These are phyloP conservation scores for Lactifluus volemus DNA, from an alignment of 768 basidiomycete genomes.

Conservation along the genomic window DNA sequence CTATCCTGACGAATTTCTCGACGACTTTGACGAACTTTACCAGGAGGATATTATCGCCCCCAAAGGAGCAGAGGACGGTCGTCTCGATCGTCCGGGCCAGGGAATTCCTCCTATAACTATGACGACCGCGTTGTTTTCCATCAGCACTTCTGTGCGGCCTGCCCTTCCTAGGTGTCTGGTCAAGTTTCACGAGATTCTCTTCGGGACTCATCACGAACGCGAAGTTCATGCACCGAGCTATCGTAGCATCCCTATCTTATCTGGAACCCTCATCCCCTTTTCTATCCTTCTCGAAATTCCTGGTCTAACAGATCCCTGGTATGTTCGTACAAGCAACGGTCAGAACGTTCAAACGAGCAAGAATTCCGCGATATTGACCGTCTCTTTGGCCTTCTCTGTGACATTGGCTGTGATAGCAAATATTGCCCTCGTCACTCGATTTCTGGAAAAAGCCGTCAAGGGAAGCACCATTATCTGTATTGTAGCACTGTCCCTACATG, in stretches of 20 bases:
- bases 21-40: neutral
- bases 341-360: conserved; percentile 36
- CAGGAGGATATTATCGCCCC: neutral
- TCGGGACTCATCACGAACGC: conserved; percentile 15
- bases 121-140: neutral
- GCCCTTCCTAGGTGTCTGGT: conserved; percentile 10
- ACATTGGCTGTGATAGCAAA: conserved; percentile 62
- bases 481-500: conserved; percentile 59
- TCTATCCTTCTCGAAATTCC: conserved; percentile 79
- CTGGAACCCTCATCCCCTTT: conserved; percentile 64
- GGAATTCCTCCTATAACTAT: neutral
- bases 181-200: conserved; percentile 20
- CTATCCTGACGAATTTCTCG: neutral
- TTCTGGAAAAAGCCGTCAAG: conserved; percentile 60
- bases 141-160: conserved; percentile 1
- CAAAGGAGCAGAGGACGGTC: neutral
- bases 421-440: conserved; percentile 54
- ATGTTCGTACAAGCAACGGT: conserved; percentile 44
- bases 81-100: neutral
- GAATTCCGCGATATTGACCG: conserved; percentile 51
- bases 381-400: conserved; percentile 60
- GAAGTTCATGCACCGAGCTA: conserved; percentile 42
- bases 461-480: conserved; percentile 55
- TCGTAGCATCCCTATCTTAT: conserved; percentile 54
- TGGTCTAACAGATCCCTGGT: conserved; percentile 69